These are phyloP conservation scores for Scedosporium aurantiacum DNA, from an alignment of 2,329 filamentous ascomycete genomes.

Conservation along the genomic window DNA sequence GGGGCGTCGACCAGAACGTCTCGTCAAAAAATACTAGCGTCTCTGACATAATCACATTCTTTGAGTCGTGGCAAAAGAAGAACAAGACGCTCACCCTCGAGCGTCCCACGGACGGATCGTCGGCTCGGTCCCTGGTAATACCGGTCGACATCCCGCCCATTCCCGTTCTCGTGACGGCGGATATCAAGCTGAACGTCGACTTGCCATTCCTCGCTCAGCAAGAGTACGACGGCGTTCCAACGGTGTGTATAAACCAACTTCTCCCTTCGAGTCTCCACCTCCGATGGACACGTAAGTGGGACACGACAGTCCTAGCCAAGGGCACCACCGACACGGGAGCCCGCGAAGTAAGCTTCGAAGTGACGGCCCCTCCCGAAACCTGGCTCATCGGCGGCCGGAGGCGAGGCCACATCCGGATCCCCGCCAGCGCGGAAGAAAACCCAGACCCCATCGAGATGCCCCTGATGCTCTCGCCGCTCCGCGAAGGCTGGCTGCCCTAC, in stretches of 20 bases:
- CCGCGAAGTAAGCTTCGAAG: conserved; percentile 73
- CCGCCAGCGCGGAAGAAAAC: conserved; percentile 15
- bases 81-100: conserved; percentile 9
- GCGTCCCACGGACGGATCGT: neutral
- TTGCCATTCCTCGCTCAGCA: conserved; percentile 16
- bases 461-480: conserved; percentile 68
- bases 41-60: conserved; percentile 14
- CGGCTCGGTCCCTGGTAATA: conserved; percentile 59
- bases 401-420: conserved; percentile 64
- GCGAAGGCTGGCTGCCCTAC: conserved; percentile 65
- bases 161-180: conserved; percentile 70
- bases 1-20: conserved; percentile 34
- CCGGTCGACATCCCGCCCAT: conserved; percentile 82
- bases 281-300: conserved; percentile 53
- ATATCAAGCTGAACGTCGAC: conserved; percentile 40
- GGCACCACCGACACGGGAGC: conserved; percentile 22
- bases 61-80: conserved; percentile 22
- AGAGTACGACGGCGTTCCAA: conserved; percentile 21
- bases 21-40: conserved; percentile 10
- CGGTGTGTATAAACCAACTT: conserved; percentile 52
- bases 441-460: conserved; percentile 35
- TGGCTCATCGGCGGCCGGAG: conserved; percentile 81
- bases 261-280: conserved; percentile 51
- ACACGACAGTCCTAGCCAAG: conserved; percentile 29
- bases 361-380: conserved; percentile 59